Evolutionary conservation across 768 basidiomycete genomes (phyloP), one percentile per base, ranked within the genome.

Genomic region (Termitomyces sp.): DNA sequence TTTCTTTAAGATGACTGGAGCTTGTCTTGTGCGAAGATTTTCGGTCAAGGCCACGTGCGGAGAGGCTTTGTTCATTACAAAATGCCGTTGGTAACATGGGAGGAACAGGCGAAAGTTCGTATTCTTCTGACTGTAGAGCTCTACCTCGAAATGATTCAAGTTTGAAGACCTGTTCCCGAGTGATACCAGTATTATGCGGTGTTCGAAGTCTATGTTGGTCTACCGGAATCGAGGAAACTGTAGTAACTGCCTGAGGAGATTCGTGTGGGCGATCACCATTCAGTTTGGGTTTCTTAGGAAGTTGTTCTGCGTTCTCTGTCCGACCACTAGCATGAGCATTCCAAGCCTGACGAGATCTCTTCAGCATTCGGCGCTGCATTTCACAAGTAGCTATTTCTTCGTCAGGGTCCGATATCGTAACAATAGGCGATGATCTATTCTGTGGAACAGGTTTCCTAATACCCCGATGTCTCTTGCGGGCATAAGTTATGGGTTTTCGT

Each of bases 1-100:
- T 67, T 63, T 67, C 66, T 47, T 67, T 67, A 16, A 67, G 61
- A 44, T 57, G 61, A 47, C 60, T 56, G 5, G 66, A 67, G 48
- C 66, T 67, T 30, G 63, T 65, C 45, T 50, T 55, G 7, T 48
- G 60, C 38, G 30, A 35, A 5, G 35, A 47, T 52, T 20, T 60
- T 33, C 30, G 30, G 30, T 30, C 26, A 6, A 7, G 30, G 14
- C 30, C 32, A 24, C 20, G 55, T 5, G 28, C 41, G 16, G 18
- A 18, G 8, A 26, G 28, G 14, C 30, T 33, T 11, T 52, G 53
- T 48, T 26, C 16, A 16, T 57, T 55, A 16, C 52, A 53, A 24
- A 52, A 44, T 7, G 10, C 47, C 7, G 38, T 55, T 7, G 44
- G n/a, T 16, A 53, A 50, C n/a, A 30, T 57, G 16, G 20, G 28